phyloP scores from a whole-genome alignment of 78 protist species.

The Trichosphaerium sp. region DNA sequence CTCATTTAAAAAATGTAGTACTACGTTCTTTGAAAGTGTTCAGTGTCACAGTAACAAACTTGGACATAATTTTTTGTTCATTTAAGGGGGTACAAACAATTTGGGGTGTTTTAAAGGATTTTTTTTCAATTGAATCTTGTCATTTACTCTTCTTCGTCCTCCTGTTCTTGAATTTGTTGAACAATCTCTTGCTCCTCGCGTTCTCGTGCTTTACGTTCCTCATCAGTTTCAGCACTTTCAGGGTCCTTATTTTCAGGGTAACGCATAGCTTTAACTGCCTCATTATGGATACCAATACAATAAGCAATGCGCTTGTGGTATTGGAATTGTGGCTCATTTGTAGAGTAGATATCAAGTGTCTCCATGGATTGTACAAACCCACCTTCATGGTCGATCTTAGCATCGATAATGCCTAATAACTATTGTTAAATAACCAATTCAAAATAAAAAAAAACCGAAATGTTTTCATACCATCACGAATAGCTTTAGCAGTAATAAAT shows the following conservation, averaged over 20 bases:
- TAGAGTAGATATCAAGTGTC: conserved; percentile 57
- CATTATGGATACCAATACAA: conserved; percentile 79
- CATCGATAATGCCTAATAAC: conserved; percentile 83
- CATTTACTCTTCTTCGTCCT: too few species aligned
- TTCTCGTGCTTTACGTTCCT: conserved; percentile 7
- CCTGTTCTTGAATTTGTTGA: not conserved
- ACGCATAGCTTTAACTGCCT: conserved; percentile 75
- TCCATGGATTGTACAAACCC: conserved; percentile 60
- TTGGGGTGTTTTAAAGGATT: too few species aligned
- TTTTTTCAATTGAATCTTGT: too few species aligned
- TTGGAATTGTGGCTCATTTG: conserved; percentile 73
- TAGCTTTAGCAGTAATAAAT: conserved; percentile 86
- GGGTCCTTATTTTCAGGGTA: conserved; percentile 38
- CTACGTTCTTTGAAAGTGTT: too few species aligned
- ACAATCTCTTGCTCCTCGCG: conserved; percentile 9
- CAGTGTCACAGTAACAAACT: too few species aligned
- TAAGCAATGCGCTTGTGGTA: conserved; percentile 66
- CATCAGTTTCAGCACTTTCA: conserved; percentile 6
- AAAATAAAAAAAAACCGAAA: too few species aligned
- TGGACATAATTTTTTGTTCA: too few species aligned
- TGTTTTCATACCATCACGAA: too few species aligned
- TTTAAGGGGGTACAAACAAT: too few species aligned
- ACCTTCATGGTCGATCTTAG: conserved; percentile 65
- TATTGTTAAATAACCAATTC: too few species aligned
- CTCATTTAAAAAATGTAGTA: too few species aligned